A percentile compares a stretch with the other conserved stretches of the same genome.
Conservation (phyloP, 2,329 filamentous ascomycete genomes). For the Cadophora malorum region DNA sequence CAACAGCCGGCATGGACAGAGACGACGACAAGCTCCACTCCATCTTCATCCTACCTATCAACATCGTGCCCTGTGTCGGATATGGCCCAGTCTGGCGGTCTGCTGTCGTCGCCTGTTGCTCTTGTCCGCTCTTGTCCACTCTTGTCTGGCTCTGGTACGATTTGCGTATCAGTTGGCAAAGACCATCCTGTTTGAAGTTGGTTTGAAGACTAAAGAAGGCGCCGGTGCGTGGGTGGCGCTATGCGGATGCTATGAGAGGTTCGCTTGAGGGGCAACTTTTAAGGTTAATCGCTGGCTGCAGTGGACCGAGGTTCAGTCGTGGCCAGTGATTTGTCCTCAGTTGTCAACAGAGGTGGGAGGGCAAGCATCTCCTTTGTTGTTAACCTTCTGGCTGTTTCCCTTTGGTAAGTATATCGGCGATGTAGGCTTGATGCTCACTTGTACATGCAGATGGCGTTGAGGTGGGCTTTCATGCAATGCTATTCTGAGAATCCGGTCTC, state of each 20-base stretch:
- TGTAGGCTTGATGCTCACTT: too few relatives aligned
- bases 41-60: not conserved
- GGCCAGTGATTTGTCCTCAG: not conserved
- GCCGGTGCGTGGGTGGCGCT: slow-evolving; percentile 14
- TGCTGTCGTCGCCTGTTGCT: not conserved
- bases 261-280: not conserved
- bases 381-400: too few relatives aligned
- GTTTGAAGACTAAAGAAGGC: not conserved
- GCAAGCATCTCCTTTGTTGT: too few relatives aligned
- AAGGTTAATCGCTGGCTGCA: slow-evolving; percentile 5
- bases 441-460: not conserved
- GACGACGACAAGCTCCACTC: slow-evolving; percentile 4
- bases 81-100: not conserved
- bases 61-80: slow-evolving; percentile 3
- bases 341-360: too few relatives aligned
- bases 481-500: not conserved
- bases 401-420: too few relatives aligned
- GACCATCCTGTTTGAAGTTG: slow-evolving; percentile 18
- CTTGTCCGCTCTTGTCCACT: not conserved
- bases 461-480: not conserved
- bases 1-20: not conserved
- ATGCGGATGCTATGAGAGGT: not conserved
- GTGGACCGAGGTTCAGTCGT: not conserved
- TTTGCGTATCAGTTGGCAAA: not conserved
- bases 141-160: slow-evolving; percentile 4